Evolutionary conservation across 257 asterid species (phyloP), one percentile per base, ranked within the genome.

Genomic region (Pogostemon cablin): DNA sequence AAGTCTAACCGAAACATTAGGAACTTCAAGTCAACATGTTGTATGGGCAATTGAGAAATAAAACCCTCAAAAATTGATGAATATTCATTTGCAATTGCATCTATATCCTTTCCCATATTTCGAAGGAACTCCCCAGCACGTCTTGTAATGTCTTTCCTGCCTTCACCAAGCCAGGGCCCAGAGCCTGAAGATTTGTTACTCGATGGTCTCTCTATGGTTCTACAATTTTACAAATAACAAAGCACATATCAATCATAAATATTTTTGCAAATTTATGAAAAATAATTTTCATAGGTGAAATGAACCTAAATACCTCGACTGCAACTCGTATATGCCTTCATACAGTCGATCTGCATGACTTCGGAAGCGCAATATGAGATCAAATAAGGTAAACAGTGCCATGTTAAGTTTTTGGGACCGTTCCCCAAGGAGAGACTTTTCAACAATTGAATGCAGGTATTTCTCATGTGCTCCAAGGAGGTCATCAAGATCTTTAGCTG

Each of bases 361-460:
- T 46, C 85, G 91, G 75, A 89, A 95, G 71, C 85, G 87, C 79
- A 91, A 62, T 74, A 93, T 91, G 81, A 95, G 88, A 81, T 90
- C 99, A 81, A 95, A 87, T 70, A 91, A 77, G 72, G 84, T 77
- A 75, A 95, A 88, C 49, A 95, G 93, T 38, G 81, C 83, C 80
- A 81, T 91, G 35, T 88, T 84, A 55, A 95, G 97, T 78, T 73
- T 88, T 73, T 85, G 88, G 67, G 98, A 88, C 73, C 87, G 74
- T 67, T 91, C 98, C 44, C 95, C 99, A n/a, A 95, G 93, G 62
- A 95, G 96, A 82, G 99, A 91, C 80, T 95, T 95, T 76, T 95
- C 98, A 61, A 95, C 81, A 62, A 95, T 91, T 10, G 99, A 90
- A 65, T 50, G 62, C 40, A 91, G 86, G 81, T 95, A 95, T 82